A percentile compares a stretch with the other conserved stretches of the same genome.
These are phyloP conservation scores for Emergomyces africanus DNA, from an alignment of 2,329 filamentous ascomycete genomes.

Conservation along the genomic window DNA sequence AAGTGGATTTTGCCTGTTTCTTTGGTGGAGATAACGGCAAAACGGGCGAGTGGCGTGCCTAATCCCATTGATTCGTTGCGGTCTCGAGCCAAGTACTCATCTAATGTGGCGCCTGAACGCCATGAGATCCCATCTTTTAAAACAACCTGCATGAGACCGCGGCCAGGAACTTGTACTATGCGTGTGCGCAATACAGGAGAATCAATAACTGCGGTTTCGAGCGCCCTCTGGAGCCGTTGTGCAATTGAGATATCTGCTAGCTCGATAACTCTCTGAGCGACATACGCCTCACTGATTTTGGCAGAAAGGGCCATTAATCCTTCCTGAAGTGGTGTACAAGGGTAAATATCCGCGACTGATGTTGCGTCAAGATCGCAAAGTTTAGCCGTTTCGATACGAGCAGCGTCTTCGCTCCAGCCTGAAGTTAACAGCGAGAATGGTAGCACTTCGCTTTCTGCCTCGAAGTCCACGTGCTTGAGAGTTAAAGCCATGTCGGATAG, in stretches of 20 bases:
- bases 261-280: slow-evolving; percentile 26
- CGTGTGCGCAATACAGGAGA: slow-evolving; percentile 31
- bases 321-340: slow-evolving; percentile 27
- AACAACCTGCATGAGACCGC: slow-evolving; percentile 15
- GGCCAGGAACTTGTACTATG: slow-evolving; percentile 14
- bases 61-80: slow-evolving; percentile 12
- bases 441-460: slow-evolving; percentile 2
- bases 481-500: slow-evolving; percentile 22
- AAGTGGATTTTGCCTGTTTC: slow-evolving; percentile 10
- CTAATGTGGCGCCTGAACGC: slow-evolving; percentile 10
- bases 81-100: slow-evolving; percentile 10
- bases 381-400: slow-evolving; percentile 4
- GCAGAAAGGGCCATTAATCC: slow-evolving; percentile 28
- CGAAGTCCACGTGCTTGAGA: not conserved
- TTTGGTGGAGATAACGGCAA: slow-evolving; percentile 10
- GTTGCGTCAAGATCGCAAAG: slow-evolving; percentile 11
- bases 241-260: slow-evolving; percentile 13
- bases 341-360: slow-evolving; percentile 19
- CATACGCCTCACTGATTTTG: slow-evolving; percentile 27
- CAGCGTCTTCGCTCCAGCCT: slow-evolving; percentile 2
- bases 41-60: slow-evolving; percentile 13
- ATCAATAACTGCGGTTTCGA: slow-evolving; percentile 22
- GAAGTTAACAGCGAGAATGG: slow-evolving; percentile 10
- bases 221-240: slow-evolving; percentile 24
- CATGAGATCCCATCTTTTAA: slow-evolving; percentile 14